A percentile compares a stretch with the other conserved stretches of the same genome.
Conservation (phyloP, 495 filamentous ascomycete genomes). For the Lophium mytilinum region DNA sequence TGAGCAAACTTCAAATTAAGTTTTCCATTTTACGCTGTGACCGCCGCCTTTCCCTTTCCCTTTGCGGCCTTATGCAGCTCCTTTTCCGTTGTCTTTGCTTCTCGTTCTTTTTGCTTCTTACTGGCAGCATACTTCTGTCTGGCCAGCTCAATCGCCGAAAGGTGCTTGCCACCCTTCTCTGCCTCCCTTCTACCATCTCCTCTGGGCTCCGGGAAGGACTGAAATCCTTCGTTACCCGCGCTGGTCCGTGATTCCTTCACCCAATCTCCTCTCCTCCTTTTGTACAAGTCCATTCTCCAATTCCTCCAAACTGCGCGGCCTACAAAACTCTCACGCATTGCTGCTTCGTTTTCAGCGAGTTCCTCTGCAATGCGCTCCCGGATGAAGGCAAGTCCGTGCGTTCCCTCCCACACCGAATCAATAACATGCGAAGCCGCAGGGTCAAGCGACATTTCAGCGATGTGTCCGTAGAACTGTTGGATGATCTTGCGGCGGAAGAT, state of each 20-base stretch:
- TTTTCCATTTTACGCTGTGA: neutral
- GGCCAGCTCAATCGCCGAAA: constrained; percentile 32
- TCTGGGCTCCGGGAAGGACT: constrained; percentile 29
- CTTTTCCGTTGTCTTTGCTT: constrained; percentile 5
- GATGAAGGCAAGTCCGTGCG: constrained; percentile 55
- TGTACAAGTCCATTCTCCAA: constrained; percentile 87
- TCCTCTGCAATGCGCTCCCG: constrained; percentile 61
- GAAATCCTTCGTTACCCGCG: constrained; percentile 36
- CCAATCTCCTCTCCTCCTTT: constrained; percentile 61
- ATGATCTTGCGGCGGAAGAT: constrained; percentile 57
- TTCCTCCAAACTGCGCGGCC: constrained; percentile 83
- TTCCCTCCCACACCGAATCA: constrained; percentile 64
- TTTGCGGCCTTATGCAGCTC: neutral
- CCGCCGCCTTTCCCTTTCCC: constrained; percentile 10
- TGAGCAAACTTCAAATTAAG: no score
- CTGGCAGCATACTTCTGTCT: constrained; percentile 30
- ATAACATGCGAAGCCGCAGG: constrained; percentile 70
- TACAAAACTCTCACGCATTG: constrained; percentile 62
- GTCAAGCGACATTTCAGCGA: constrained; percentile 59
- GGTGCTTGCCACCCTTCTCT: constrained; percentile 15
- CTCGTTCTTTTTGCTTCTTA: constrained; percentile 27
- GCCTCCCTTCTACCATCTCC: constrained; percentile 3
- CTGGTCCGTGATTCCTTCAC: constrained; percentile 53
- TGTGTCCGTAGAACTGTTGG: constrained; percentile 48
- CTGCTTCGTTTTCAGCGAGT: constrained; percentile 50